Conservation (phyloP, 2,329 filamentous ascomycete species). For the Fusarium siculi region DNA sequence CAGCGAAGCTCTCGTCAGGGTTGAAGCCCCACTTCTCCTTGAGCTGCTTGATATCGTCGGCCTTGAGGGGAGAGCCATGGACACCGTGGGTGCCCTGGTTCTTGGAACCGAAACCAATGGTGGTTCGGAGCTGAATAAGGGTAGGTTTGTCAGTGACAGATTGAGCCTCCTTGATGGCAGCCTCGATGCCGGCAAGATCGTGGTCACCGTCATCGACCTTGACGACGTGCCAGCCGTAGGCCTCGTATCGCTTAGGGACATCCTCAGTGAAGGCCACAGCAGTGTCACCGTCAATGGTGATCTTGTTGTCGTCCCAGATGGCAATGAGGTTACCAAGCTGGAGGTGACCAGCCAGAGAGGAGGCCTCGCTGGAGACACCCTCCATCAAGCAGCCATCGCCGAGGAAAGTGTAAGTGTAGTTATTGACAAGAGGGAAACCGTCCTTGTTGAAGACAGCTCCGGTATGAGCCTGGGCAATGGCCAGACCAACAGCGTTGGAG, state of each 20-base stretch:
- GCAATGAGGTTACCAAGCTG: slow-evolving; percentile 97
- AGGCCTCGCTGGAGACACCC: slow-evolving; percentile 94
- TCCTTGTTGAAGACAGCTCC: slow-evolving; percentile 96
- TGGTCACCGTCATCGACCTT: slow-evolving; percentile 88
- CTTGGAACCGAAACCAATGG: slow-evolving; percentile 94
- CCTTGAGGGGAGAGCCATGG: slow-evolving; percentile 95
- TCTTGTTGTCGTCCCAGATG: slow-evolving; percentile 99
- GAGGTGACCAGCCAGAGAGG: slow-evolving; percentile 91
- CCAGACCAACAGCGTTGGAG: slow-evolving; percentile 95
- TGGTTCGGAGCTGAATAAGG: slow-evolving; percentile 96
- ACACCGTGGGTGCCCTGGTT: slow-evolving; percentile 94
- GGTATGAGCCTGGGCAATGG: slow-evolving; percentile 94
- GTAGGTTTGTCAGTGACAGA: slow-evolving; percentile 95
- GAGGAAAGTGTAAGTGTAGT: slow-evolving; percentile 97
- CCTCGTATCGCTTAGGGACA: slow-evolving; percentile 91
- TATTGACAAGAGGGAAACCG: slow-evolving; percentile 89
- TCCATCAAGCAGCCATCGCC: slow-evolving; percentile 99
- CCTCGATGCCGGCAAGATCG: slow-evolving; percentile 88
- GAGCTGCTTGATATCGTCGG: slow-evolving; percentile 90
- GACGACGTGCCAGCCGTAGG: slow-evolving; percentile 95
- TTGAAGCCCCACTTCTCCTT: slow-evolving; percentile 98
- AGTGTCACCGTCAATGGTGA: slow-evolving; percentile 94
- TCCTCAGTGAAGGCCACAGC: slow-evolving; percentile 98
- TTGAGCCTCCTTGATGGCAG: slow-evolving; percentile 85
- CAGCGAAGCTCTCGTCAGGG: slow-evolving; percentile 90